phyloP scores from a whole-genome alignment of 345 rosid species.

The Salix brachista region DNA sequence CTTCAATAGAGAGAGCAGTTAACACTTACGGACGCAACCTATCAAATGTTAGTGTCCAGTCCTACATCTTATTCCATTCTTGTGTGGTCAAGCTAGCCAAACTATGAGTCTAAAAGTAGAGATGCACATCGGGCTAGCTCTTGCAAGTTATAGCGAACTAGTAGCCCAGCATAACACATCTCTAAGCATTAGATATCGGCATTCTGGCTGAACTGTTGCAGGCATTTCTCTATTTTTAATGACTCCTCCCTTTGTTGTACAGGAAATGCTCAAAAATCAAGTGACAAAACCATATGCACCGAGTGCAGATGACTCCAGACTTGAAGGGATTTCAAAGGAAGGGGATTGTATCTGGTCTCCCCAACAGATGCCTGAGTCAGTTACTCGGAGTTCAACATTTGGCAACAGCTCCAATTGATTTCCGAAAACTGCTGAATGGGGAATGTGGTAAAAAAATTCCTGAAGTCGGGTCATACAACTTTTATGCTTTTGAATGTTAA shows the following conservation, averaged over 20 bases:
- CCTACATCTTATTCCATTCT: background rate
- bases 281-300: conserved; percentile 87
- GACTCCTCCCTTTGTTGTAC: conserved; percentile 12
- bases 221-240: background rate
- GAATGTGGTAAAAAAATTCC: background rate
- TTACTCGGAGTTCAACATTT: conserved; percentile 53
- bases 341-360: conserved; percentile 43
- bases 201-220: background rate
- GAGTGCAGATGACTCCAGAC: conserved; percentile 16
- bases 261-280: conserved; percentile 71
- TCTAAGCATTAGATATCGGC: background rate
- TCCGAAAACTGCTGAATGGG: background rate
- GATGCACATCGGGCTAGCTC: background rate
- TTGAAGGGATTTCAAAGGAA: conserved; percentile 51
- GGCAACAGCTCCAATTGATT: conserved; percentile 45
- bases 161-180: background rate
- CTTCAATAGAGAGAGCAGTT: conserved; percentile 67
- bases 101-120: background rate
- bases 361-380: conserved; percentile 48
- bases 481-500: background rate
- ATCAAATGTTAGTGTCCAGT: conserved; percentile 46
- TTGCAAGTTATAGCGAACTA: background rate
- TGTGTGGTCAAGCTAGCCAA: background rate
- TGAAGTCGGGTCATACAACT: background rate
- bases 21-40: conserved; percentile 51